Evolutionary conservation across 805 yeast species (phyloP).

Genomic region (Barnettozyma wickerhamii): DNA sequence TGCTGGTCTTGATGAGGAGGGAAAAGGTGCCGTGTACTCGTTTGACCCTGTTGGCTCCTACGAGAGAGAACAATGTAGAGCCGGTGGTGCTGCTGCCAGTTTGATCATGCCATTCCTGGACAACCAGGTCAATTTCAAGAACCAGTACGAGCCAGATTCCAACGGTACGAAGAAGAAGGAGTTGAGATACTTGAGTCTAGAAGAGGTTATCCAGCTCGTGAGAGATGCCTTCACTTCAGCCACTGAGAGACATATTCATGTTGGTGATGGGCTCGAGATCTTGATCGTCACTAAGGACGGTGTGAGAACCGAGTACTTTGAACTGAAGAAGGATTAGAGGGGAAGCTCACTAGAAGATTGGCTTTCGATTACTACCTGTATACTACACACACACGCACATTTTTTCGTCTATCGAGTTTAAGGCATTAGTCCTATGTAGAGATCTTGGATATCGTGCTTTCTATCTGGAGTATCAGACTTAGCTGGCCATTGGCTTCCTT

Average conservation of each 20-base stretch:
- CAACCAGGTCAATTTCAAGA: constrained; percentile 93
- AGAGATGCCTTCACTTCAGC: constrained; percentile 95
- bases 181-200: constrained; percentile 62
- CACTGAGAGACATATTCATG: constrained; percentile 97
- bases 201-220: constrained; percentile 83
- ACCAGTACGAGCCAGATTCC: constrained; percentile 80
- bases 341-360: too few relatives aligned
- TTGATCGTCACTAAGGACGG: constrained; percentile 92
- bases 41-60: constrained; percentile 98
- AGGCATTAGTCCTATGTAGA: too few relatives aligned
- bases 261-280: constrained; percentile 94
- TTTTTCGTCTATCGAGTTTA: too few relatives aligned
- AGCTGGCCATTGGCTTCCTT: constrained; percentile 4
- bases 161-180: constrained; percentile 62
- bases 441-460: neutral
- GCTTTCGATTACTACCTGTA: too few relatives aligned
- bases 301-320: constrained; percentile 74
- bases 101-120: constrained; percentile 97
- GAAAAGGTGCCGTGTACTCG: constrained; percentile 92
- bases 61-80: constrained; percentile 95
- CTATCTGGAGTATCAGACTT: constrained; percentile 7
- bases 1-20: constrained; percentile 84
- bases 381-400: constrained; percentile 3
- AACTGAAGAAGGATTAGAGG: constrained; percentile 80
- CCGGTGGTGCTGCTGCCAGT: constrained; percentile 96